Base-by-base conservation (phyloP, 306 rosid genomes). In the Neltuma alba region DNA sequence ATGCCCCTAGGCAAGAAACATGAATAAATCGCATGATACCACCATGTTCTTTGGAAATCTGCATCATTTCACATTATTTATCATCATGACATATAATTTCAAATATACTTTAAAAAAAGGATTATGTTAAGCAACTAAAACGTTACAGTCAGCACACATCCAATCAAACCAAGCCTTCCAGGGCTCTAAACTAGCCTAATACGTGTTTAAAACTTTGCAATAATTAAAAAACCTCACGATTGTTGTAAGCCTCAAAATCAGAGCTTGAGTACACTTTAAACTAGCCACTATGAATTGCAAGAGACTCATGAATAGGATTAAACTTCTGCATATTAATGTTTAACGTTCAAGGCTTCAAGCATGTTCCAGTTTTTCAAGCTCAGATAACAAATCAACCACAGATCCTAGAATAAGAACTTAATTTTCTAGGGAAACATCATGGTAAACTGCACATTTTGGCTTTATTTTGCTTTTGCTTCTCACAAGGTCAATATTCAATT, bases 41-140 rank as follows among this genome's bases (percentile, higher is more conserved):
- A 81, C 99, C 99, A 44, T 95, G 99, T 75, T 95, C 99, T 85
- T 91, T 91, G 77, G 99, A 89, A 86, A 95, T 88, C 99, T 95
- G 93, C 86, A 87, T 16, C 68, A 70, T 57, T 34, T 75, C 34
- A 62, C 47, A 77, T 75, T 37, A 62, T 70, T 84, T 75, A 60
- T 55, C 25, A 76, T 48, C 40, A 67, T 23, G 11, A 40, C 47
- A 67, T 12, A 63, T 36, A 60, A 61, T 21, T 67, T 38, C 50
- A 67, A 8, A 67, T 20, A 38, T 40, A 40, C 10, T n/a, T n/a
- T 6, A 5, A 15, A 67, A 66, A 38, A 38, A 0, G 33, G 40
- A 21, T 67, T 5, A 79, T 34, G 47, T 75, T 75, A 70, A 78
- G 76, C 69, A 81, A 75, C 18, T 8, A 52, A 80, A 78, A 84